These are phyloP conservation scores for Fonsecaea monophora DNA, from an alignment of 2,329 filamentous ascomycete species.

Conservation along the genomic window DNA sequence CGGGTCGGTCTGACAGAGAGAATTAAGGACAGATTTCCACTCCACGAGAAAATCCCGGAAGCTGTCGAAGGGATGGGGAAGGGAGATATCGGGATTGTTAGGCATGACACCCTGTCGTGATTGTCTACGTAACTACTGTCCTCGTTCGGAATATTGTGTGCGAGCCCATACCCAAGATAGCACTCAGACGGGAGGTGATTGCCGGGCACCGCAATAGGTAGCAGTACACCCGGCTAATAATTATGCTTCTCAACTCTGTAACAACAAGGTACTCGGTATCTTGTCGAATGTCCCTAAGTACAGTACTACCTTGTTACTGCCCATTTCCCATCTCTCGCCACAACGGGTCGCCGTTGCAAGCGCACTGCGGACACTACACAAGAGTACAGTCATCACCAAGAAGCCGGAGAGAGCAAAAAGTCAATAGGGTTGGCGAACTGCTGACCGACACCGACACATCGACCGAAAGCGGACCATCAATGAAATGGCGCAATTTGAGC, in stretches of 20 bases:
- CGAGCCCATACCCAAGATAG: neutral
- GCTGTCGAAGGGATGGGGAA: neutral
- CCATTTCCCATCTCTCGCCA: neutral
- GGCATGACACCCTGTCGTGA: neutral
- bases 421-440: neutral
- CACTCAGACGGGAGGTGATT: neutral
- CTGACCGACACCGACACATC: neutral
- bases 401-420: neutral
- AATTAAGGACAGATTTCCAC: neutral
- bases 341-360: neutral
- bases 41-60: conserved; percentile 17
- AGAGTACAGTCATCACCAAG: neutral
- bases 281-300: too few species aligned
- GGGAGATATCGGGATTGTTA: neutral
- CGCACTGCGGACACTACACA: neutral
- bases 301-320: neutral
- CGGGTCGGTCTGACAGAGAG: conserved; percentile 9
- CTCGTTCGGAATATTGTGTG: neutral
- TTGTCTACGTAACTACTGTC: too few species aligned
- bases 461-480: neutral
- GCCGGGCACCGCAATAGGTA: neutral
- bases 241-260: too few species aligned
- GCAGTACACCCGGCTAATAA: too few species aligned
- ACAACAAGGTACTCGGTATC: too few species aligned
- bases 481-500: conserved; percentile 1